phyloP scores from a whole-genome alignment of 331 rosid genomes.

The Acacia pycnantha region DNA sequence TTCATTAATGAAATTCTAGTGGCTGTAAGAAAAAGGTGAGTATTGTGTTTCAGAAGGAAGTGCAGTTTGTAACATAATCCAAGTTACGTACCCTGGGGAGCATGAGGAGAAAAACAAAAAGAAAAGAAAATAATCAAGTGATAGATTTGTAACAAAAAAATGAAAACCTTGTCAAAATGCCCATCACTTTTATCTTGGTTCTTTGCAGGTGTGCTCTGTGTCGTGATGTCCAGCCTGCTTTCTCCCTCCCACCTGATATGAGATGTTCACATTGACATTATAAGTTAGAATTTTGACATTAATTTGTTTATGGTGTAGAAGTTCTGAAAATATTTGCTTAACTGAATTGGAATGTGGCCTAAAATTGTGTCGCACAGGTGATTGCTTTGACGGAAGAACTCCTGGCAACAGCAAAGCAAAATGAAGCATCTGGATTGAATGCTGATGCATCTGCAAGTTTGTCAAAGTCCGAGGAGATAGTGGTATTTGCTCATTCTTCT shows the following conservation, averaged over 20 bases:
- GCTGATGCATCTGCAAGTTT: conserved; percentile 46
- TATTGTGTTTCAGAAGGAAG: conserved; percentile 35
- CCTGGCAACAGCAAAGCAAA: conserved; percentile 81
- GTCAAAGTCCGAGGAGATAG: conserved; percentile 38
- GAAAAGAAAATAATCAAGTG: conserved; percentile 1
- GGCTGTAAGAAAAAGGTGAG: conserved; percentile 60
- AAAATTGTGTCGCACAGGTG: conserved; percentile 61
- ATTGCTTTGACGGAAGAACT: conserved; percentile 89
- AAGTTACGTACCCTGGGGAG: conserved; percentile 41
- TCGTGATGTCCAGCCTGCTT: conserved; percentile 75
- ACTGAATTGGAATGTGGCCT: conserved; percentile 50
- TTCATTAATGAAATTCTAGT: conserved; percentile 45
- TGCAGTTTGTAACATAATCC: conserved; percentile 33
- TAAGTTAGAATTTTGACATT: conserved; percentile 63
- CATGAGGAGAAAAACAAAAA: conserved; percentile 18
- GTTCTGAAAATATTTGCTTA: conserved; percentile 23
- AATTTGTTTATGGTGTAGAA: conserved; percentile 42
- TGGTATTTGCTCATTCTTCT: conserved; percentile 40
- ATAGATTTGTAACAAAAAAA: conserved; percentile 35
- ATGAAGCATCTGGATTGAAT: conserved; percentile 49
- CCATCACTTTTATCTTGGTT: conserved; percentile 82
- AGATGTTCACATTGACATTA: conserved; percentile 74
- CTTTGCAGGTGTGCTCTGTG: conserved; percentile 89
- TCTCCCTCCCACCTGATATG: conserved; percentile 66
- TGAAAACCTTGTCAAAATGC: conserved; percentile 58